A percentile compares a stretch with the other conserved stretches of the same genome.
Evolutionary conservation across 106 monocot species (phyloP).

Genomic region (Narthecium ossifragum): DNA sequence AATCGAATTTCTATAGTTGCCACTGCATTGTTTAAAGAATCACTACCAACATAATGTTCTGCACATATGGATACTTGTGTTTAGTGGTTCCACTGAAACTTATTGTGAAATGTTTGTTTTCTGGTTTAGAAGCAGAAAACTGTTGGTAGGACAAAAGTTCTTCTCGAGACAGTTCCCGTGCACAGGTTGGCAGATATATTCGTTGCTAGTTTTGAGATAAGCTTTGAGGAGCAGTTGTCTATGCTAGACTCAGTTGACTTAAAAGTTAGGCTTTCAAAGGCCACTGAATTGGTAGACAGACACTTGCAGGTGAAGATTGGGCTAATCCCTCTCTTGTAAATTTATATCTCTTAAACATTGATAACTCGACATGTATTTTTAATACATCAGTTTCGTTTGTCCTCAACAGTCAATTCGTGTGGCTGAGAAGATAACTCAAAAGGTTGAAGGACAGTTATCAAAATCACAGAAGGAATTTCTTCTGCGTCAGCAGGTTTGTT

Average conservation of each 20-base stretch:
- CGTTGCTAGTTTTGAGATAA: conserved; percentile 99
- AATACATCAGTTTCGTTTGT: background rate
- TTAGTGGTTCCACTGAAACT: background rate
- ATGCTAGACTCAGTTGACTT: conserved; percentile 97
- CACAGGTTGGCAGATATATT: conserved; percentile 97
- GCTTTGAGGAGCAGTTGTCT: conserved; percentile 96
- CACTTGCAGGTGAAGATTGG: conserved; percentile 76
- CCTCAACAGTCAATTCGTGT: conserved; percentile 86
- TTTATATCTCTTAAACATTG: background rate
- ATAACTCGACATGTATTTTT: background rate
- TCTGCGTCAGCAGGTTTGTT: conserved; percentile 86
- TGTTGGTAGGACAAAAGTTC: conserved; percentile 96
- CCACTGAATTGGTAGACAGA: conserved; percentile 86
- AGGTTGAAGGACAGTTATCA: conserved; percentile 97
- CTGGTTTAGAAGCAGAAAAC: conserved; percentile 93
- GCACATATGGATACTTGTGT: no score
- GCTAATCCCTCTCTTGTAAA: background rate
- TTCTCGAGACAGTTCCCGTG: conserved; percentile 97
- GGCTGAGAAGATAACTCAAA: conserved; percentile 98
- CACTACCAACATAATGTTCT: no score
- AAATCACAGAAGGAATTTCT: conserved; percentile 99
- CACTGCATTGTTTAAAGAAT: no score
- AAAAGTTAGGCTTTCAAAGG: conserved; percentile 85
- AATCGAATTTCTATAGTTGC: no score
- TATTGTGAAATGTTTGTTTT: conserved; percentile 3